Conservation (phyloP, 1,139 yeast species). For the Fermentozyma sake region DNA sequence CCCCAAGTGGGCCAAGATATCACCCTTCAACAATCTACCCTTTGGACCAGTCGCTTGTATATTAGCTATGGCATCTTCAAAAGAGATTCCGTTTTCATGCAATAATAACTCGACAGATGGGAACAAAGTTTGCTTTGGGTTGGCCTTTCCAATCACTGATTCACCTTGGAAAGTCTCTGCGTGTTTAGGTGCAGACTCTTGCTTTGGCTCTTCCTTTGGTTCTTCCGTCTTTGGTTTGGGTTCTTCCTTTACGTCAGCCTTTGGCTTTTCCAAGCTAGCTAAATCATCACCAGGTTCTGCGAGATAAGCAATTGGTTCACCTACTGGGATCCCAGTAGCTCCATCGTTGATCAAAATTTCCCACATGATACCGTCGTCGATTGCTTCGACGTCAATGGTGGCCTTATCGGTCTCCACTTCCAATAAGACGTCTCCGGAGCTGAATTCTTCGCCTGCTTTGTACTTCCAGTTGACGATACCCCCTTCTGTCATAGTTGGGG, state of each 20-base stretch:
- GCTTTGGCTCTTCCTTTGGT: conserved; percentile 5
- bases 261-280: conserved; percentile 56
- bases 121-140: conserved; percentile 60
- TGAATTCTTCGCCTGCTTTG: conserved; percentile 72
- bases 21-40: conserved; percentile 87
- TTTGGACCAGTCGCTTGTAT: conserved; percentile 86
- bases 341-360: conserved; percentile 73
- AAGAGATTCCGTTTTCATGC: conserved; percentile 55
- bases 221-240: conserved; percentile 10
- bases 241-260: conserved; percentile 15
- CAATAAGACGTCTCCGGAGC: conserved; percentile 80
- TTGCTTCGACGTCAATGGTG: conserved; percentile 88
- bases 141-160: conserved; percentile 40
- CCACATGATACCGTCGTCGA: conserved; percentile 85
- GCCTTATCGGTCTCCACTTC: conserved; percentile 96
- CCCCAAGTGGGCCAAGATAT: conserved; percentile 81
- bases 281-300: conserved; percentile 90
- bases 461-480: conserved; percentile 94
- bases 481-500: conserved; percentile 97
- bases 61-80: conserved; percentile 62
- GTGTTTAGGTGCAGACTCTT: conserved; percentile 11
- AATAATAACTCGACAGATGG: conserved; percentile 80
- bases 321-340: conserved; percentile 76
- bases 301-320: conserved; percentile 77
- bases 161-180: conserved; percentile 11